These are phyloP conservation scores for Myxozyma lipomycoides DNA, from an alignment of 805 yeast genomes.

Conservation along the genomic window DNA sequence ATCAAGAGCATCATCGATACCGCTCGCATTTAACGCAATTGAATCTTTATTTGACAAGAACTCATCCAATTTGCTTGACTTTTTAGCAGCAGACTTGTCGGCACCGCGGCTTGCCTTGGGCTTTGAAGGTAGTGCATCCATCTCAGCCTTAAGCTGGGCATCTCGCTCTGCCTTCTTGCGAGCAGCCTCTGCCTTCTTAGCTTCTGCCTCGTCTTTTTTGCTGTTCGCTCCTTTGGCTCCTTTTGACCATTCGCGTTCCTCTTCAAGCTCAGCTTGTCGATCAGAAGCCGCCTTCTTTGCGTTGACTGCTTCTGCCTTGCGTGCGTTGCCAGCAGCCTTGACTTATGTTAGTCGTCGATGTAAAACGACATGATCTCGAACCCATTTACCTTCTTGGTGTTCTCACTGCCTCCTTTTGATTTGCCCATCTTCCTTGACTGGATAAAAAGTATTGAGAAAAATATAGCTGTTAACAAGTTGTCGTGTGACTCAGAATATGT, in stretches of 20 bases:
- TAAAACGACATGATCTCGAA: no score
- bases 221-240: slow-evolving; percentile 66
- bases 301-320: slow-evolving; percentile 60
- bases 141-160: slow-evolving; percentile 59
- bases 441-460: no score
- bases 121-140: slow-evolving; percentile 58
- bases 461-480: no score
- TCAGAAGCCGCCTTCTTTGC: slow-evolving; percentile 53
- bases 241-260: slow-evolving; percentile 62
- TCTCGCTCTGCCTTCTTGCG: slow-evolving; percentile 81
- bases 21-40: slow-evolving; percentile 50
- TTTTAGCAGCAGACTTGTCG: slow-evolving; percentile 58
- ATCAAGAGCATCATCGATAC: slow-evolving; percentile 73
- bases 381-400: slow-evolving; percentile 26
- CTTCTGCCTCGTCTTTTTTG: slow-evolving; percentile 65
- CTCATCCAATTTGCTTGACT: slow-evolving; percentile 62
- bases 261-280: slow-evolving; percentile 48
- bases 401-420: no score
- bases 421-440: no score
- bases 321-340: slow-evolving; percentile 32
- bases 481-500: no score
- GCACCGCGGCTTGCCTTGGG: slow-evolving; percentile 56
- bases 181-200: slow-evolving; percentile 71
- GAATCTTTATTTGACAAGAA: slow-evolving; percentile 54
- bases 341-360: slow-evolving; percentile 1